These are phyloP conservation scores for Penicillium sp. DNA, from an alignment of 2,329 filamentous ascomycete genomes.

Conservation along the genomic window DNA sequence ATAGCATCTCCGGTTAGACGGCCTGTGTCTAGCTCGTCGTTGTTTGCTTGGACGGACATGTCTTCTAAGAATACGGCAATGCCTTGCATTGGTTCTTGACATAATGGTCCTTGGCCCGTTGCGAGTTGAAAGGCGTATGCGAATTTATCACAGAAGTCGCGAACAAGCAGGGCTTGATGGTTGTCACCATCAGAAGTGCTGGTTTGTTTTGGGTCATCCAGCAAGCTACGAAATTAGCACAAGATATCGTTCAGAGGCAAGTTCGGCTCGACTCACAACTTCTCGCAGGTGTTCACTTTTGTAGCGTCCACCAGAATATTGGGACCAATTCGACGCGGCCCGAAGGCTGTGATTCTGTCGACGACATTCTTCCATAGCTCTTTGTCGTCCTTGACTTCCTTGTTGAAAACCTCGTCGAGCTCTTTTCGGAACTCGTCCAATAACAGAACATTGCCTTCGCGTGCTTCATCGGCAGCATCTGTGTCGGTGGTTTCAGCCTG, in stretches of 20 bases:
- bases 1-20: slow-evolving; percentile 90
- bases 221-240: slow-evolving; percentile 26
- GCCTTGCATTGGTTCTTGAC: slow-evolving; percentile 87
- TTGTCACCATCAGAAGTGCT: slow-evolving; percentile 16
- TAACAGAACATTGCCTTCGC: slow-evolving; percentile 59
- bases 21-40: slow-evolving; percentile 56
- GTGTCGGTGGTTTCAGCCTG: slow-evolving; percentile 46
- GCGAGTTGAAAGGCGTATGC: slow-evolving; percentile 90
- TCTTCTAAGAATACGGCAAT: slow-evolving; percentile 87
- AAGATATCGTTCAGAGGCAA: neutral
- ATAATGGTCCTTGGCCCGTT: slow-evolving; percentile 80
- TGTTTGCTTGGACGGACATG: slow-evolving; percentile 54
- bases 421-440: slow-evolving; percentile 70
- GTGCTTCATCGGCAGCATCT: slow-evolving; percentile 50
- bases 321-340: slow-evolving; percentile 74
- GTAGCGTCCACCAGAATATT: slow-evolving; percentile 87
- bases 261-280: slow-evolving; percentile 52
- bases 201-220: slow-evolving; percentile 34
- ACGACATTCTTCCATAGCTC: slow-evolving; percentile 73
- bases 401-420: slow-evolving; percentile 59
- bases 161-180: slow-evolving; percentile 39
- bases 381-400: slow-evolving; percentile 62
- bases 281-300: slow-evolving; percentile 61
- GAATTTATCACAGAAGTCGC: slow-evolving; percentile 82
- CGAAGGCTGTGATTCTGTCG: slow-evolving; percentile 82